Conservation (phyloP, 1,284 basidiomycete species). For the Tremellales sp. region DNA sequence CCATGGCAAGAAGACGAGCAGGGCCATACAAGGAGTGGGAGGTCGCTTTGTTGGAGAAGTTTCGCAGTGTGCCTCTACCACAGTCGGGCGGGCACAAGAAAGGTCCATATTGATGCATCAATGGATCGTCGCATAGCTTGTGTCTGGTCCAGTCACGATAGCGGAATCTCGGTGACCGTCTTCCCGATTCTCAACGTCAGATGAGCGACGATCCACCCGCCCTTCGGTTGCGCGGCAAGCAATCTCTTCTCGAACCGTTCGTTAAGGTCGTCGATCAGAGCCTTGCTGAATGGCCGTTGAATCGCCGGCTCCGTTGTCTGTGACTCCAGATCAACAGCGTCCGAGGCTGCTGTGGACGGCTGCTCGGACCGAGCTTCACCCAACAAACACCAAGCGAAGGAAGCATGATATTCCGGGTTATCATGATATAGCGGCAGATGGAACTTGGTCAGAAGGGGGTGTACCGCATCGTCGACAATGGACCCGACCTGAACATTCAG, state of each 20-base stretch:
- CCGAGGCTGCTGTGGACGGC: background rate
- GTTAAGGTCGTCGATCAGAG: conserved; percentile 13
- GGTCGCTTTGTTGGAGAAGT: conserved; percentile 38
- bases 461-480: conserved; percentile 24
- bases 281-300: conserved; percentile 12
- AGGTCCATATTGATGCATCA: background rate
- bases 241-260: conserved; percentile 11
- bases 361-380: no score
- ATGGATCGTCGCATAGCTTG: background rate
- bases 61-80: conserved; percentile 35
- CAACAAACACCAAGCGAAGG: conserved; percentile 44
- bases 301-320: background rate
- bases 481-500: conserved; percentile 19
- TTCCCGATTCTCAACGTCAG: conserved; percentile 38
- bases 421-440: conserved; percentile 42
- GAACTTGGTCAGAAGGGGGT: conserved; percentile 27
- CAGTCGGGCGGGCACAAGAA: conserved; percentile 14
- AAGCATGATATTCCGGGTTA: conserved; percentile 44
- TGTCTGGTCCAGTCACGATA: background rate
- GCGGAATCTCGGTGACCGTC: conserved; percentile 9
- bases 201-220: conserved; percentile 29
- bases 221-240: conserved; percentile 22
- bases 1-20: conserved; percentile 53
- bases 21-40: conserved; percentile 44
- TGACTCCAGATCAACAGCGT: background rate